A percentile compares a stretch with the other conserved stretches of the same genome.
phyloP scores from a whole-genome alignment of 345 rosid species.

The Gossypium ekmanianum region DNA sequence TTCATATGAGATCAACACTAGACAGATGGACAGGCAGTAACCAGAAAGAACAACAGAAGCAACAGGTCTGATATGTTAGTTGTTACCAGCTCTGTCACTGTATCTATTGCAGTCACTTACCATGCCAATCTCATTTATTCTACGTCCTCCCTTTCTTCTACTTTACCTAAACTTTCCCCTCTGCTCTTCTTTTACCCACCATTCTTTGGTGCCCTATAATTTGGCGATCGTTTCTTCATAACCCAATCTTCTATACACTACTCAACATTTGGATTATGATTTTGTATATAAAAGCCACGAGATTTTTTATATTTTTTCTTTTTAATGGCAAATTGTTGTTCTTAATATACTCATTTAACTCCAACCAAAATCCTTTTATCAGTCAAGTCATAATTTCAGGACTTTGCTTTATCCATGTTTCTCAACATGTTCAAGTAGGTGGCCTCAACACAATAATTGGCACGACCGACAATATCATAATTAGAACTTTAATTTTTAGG shows the following conservation, averaged over 20 bases:
- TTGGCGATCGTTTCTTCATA: background rate
- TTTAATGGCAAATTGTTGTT: no score
- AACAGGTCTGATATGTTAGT: constrained; percentile 4
- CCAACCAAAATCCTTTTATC: background rate
- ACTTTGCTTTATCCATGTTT: background rate
- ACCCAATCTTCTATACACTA: background rate
- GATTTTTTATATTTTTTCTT: no score
- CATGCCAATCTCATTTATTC: background rate
- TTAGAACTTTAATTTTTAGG: background rate
- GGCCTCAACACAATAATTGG: background rate
- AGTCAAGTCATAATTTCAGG: background rate
- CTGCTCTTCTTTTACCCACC: background rate
- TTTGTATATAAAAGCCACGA: no score
- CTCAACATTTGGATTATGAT: no score
- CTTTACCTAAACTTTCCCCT: constrained; percentile 9
- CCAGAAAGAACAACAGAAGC: background rate
- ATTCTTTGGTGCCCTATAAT: background rate
- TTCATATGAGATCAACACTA: background rate
- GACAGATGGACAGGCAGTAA: background rate
- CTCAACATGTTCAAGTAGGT: background rate
- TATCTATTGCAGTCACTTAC: background rate
- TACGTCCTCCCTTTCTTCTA: background rate
- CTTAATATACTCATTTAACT: no score
- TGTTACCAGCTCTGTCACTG: constrained; percentile 1
- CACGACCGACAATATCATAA: background rate